Evolutionary conservation across 176 grass and related monocot genomes (phyloP), one percentile per base, ranked within the genome.

Genomic region (Musa itinerans): DNA sequence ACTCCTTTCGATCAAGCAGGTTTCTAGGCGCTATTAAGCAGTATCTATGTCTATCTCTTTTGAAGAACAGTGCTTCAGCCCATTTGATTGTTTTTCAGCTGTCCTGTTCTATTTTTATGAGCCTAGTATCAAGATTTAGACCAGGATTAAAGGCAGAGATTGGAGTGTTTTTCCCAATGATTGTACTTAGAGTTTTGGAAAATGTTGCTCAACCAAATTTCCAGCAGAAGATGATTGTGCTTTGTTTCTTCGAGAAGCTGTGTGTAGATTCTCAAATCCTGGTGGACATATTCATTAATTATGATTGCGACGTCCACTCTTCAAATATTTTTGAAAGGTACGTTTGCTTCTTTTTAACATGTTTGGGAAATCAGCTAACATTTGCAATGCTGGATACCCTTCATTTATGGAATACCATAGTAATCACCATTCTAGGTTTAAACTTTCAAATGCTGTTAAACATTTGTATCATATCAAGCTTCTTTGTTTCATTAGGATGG

Each of bases 281-380:
- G 76, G 85, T 99, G 43, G 95, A 99, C 71, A 94, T 99, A 86
- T 99, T 99, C 83, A 85, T 99, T 68, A 99, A 99, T 83, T 99
- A 99, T 52, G 95, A 99, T 34, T 94, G 90, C 79, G 95, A 99
- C 88, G 91, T 94, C 52, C 95, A 99, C 76, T 99, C 95, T 52
- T 94, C 95, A 74, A 94, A 99, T 76, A 94, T 99, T 87, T 99
- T 99, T 85, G 95, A 94, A 76, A 89, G 95, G 95, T 99, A 89
- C 52, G 71, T 74, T 49, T 22, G 19, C 53, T 11, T 83, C 14
- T 72, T 25, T 10, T 72, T 16, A 20, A 58, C 9, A 25, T 57
- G 24, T 10, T 59, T 16, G 5, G 15, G 16, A n/a, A 50, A 29
- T 12, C 2, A 29, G 10, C 19, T 57, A 57, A 7, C 23, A 24